Percentiles rank a stretch among this genome's conserved stretches.
These are phyloP conservation scores for Ganoderma sp. DNA, from an alignment of 1,284 basidiomycete genomes.

Conservation along the genomic window DNA sequence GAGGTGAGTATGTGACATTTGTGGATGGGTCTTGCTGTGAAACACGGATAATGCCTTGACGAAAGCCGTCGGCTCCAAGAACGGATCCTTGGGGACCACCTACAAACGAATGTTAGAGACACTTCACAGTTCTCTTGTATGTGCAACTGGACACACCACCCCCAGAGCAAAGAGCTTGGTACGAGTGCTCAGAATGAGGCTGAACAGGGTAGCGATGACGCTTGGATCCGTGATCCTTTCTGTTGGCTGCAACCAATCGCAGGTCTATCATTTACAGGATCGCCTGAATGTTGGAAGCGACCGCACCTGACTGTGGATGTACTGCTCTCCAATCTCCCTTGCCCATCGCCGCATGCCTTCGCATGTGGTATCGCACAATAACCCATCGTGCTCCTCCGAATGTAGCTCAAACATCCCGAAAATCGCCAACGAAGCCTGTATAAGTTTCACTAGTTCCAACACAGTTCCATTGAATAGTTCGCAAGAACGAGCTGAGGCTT, in stretches of 20 bases:
- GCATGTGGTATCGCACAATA: conserved; percentile 76
- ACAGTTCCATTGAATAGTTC: conserved; percentile 63
- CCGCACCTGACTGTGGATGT: conserved; percentile 65
- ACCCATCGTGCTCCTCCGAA: conserved; percentile 59
- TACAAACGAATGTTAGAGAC: conserved; percentile 33
- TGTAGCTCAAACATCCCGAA: conserved; percentile 65
- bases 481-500: conserved; percentile 36
- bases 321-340: conserved; percentile 63
- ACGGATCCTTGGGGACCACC: conserved; percentile 75
- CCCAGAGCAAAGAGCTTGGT: conserved; percentile 67
- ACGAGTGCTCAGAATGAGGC: conserved; percentile 65
- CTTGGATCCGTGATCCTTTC: conserved; percentile 75
- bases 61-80: conserved; percentile 68
- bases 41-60: conserved; percentile 37
- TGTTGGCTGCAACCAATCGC: conserved; percentile 54
- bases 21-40: conserved; percentile 34
- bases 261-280: background rate
- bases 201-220: conserved; percentile 70
- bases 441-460: conserved; percentile 72
- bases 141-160: conserved; percentile 41
- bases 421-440: conserved; percentile 70
- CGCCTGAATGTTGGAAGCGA: too few species aligned
- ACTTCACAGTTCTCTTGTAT: conserved; percentile 10
- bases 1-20: conserved; percentile 32
- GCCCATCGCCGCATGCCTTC: conserved; percentile 74